Base-by-base conservation (phyloP, 202 grass and related monocot genomes). In the Cymbopogon flexuosus region DNA sequence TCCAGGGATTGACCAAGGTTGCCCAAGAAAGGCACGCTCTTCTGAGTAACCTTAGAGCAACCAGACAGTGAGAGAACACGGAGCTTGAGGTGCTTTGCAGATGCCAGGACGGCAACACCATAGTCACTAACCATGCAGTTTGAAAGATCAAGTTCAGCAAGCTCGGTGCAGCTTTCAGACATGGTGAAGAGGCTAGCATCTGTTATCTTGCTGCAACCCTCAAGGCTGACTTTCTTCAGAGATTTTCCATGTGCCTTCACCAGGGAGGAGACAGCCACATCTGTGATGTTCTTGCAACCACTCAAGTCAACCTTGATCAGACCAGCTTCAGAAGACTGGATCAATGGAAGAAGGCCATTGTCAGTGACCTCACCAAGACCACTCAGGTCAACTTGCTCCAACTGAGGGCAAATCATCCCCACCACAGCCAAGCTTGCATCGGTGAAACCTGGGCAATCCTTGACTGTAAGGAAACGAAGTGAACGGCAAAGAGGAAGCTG, bases 161-260 rank as follows among this genome's bases (percentile, higher is more conserved):
- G 92, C 29, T 87, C 83, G 4, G 45, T 58, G 76, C 96, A 96
- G 52, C 57, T 85, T 51, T 96, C 83, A 2, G 86, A 84, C 39
- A 99, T 91, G 27, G 83, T 43, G 11, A 85, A 75, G 9, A 93
- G 43, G 73, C 81, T 95, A 51, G 86, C 88, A 88, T 99, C 89
- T 30, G 92, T 96, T 67, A 99, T 82, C 80, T 93, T 91, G 70
- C 81, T 90, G 77, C 96, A 99, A 37, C 96, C 93, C 65, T 99
- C 92, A 16, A 99, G 83, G 71, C 73, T 88, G 60, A 99, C 70
- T 59, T 83, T 84, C 87, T 96, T 88, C 29, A 99, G 78, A 84
- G 86, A 87, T 83, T 81, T 88, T 81, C 96, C 96, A 80, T 99
- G 87, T 10, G 74, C 84, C 83, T 93, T 96, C 18, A 88, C 81